A percentile compares a stretch with the other conserved stretches of the same genome.
Conservation (phyloP, 352 stramenopile species). For the Pythium pyrilobum region DNA sequence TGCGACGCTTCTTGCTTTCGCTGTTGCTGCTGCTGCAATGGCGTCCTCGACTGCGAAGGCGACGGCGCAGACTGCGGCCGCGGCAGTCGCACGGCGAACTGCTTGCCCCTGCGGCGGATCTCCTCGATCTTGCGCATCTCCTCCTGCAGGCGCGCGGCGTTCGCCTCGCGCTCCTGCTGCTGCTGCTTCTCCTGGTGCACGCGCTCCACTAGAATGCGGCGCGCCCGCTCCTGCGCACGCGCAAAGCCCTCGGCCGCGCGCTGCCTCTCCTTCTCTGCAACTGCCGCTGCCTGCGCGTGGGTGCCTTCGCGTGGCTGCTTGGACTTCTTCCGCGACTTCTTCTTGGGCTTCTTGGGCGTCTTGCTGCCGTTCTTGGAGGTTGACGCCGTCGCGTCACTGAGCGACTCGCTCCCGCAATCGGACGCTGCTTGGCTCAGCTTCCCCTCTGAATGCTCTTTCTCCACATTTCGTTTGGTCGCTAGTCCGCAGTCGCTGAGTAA, state of each 20-base stretch:
- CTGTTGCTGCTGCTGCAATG: background rate
- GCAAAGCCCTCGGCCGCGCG: conserved; percentile 9
- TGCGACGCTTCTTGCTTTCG: background rate
- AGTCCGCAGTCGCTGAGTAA: too few species aligned
- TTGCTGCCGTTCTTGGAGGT: background rate
- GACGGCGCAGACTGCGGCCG: conserved; percentile 20
- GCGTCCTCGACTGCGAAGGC: background rate
- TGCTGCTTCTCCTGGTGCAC: conserved; percentile 6
- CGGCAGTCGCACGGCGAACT: conserved; percentile 20
- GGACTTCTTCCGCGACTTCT: conserved; percentile 13
- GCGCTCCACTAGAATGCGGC: conserved; percentile 11
- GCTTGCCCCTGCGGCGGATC: conserved; percentile 18
- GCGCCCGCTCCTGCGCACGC: conserved; percentile 16
- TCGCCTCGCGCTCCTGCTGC: conserved; percentile 15
- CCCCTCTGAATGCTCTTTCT: too few species aligned
- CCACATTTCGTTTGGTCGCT: too few species aligned
- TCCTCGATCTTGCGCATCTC: conserved; percentile 25
- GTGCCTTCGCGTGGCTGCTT: background rate
- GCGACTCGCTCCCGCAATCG: too few species aligned
- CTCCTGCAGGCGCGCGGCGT: conserved; percentile 11
- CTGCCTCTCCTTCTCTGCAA: background rate
- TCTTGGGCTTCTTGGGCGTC: conserved; percentile 4
- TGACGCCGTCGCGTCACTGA: too few species aligned
- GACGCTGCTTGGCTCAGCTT: too few species aligned
- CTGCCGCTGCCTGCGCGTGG: background rate